A percentile compares a stretch with the other conserved stretches of the same genome.
phyloP scores from a whole-genome alignment of 305 asterid species.

The Fraxinus albicans region DNA sequence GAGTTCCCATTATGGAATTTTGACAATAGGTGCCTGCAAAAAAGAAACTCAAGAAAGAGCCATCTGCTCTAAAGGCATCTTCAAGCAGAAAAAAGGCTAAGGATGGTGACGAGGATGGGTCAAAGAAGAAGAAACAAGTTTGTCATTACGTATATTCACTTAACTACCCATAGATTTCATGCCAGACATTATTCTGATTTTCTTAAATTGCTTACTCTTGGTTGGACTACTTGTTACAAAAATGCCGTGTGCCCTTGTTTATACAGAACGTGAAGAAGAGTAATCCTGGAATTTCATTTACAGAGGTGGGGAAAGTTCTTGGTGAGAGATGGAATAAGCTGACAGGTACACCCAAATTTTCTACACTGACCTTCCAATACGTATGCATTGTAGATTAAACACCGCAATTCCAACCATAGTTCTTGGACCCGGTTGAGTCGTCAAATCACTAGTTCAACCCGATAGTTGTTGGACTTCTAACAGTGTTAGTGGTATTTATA shows the following conservation, averaged over 20 bases:
- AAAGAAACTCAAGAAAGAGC: constrained; percentile 67
- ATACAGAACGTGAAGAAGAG: constrained; percentile 72
- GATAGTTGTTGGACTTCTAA: background rate
- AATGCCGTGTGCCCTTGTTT: background rate
- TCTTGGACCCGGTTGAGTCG: background rate
- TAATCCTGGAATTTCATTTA: constrained; percentile 69
- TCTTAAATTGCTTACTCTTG: background rate
- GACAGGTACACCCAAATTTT: constrained; percentile 50
- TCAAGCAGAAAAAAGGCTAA: constrained; percentile 62
- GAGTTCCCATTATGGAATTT: constrained; percentile 18
- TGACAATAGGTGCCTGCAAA: constrained; percentile 54
- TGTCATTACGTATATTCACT: background rate
- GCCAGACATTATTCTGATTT: background rate
- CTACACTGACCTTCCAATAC: background rate
- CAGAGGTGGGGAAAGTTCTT: constrained; percentile 68
- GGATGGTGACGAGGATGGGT: constrained; percentile 67
- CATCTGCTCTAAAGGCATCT: constrained; percentile 57
- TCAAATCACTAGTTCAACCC: background rate
- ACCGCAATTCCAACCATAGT: background rate
- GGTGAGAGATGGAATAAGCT: constrained; percentile 94
- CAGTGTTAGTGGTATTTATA: constrained; percentile 11
- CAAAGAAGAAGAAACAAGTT: constrained; percentile 70
- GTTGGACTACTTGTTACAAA: background rate
- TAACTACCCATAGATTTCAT: background rate
- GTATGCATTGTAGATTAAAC: background rate